Base-by-base conservation (phyloP, 2,329 filamentous ascomycete species). In the Hyphodiscus sp. region DNA sequence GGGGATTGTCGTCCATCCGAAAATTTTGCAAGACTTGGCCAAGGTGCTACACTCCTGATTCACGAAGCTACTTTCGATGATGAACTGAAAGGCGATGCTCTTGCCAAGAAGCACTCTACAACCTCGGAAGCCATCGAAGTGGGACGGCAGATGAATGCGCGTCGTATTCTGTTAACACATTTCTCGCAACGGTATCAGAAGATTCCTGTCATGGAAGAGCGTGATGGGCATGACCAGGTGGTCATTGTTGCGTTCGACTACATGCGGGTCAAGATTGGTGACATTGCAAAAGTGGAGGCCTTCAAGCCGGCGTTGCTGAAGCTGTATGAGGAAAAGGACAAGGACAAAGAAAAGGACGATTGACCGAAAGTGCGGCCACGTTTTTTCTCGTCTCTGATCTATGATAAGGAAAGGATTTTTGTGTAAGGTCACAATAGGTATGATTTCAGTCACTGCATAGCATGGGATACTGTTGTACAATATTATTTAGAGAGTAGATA, bases 11-110 rank as follows among this genome's bases (percentile, higher is more conserved):
- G 94, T 7, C 94, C 94, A 0, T 89, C 82, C 3, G 64, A 72
- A 2, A 67, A 72, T 0, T 96, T 99, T 66, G 81, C 83, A 0
- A 61, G 70, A 13, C 86, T 92, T 49, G 95, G 89, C 45, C 73
- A 74, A 45, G 84, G 83, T 57, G 85, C 87, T 1, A 95, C 92
- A 15, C 78, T 99, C 7, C 81, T 96, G 5, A 82, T 99, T 52
- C 94, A 99, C 73, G 94, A 99, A 76, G 91, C 91, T 58, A 99
- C 94, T 0, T 97, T 99, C 67, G 89, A 94, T 62, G 89, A 96
- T 67, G 89, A 94, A 63, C 80, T 96, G 62, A 64, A 71, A 41
- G 81, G 78, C 16, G 91, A 96, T 64, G 94, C 94, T 3, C 67
- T 79, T 26, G 88, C 86, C 49, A 99, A 99, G 80, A 91, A 87